Conservation (phyloP, 2,329 filamentous ascomycete genomes). For the Salinomyces thailandicus region DNA sequence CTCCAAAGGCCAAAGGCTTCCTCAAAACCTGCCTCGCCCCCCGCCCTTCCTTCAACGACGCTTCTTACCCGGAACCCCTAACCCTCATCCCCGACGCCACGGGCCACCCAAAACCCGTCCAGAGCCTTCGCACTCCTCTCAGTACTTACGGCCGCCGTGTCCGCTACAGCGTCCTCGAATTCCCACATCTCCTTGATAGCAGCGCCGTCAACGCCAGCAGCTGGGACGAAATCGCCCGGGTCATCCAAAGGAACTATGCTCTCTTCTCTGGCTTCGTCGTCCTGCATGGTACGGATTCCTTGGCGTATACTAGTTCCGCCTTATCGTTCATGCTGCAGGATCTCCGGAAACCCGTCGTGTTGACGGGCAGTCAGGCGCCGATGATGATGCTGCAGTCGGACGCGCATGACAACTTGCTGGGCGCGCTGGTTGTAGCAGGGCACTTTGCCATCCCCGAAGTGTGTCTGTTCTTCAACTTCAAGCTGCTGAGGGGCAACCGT, state of each 20-base stretch:
- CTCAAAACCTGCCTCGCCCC: slow-evolving; percentile 72
- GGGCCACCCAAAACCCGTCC: background rate
- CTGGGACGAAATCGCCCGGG: slow-evolving; percentile 72
- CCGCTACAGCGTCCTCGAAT: slow-evolving; percentile 75
- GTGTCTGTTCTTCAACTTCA: slow-evolving; percentile 87
- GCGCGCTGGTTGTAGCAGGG: slow-evolving; percentile 78
- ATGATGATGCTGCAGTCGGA: slow-evolving; percentile 88
- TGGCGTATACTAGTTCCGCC: slow-evolving; percentile 74
- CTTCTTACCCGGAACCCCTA: slow-evolving; percentile 30
- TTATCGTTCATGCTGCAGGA: slow-evolving; percentile 80
- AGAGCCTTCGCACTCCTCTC: slow-evolving; percentile 66
- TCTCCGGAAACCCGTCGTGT: slow-evolving; percentile 78
- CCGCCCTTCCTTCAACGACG: slow-evolving; percentile 76
- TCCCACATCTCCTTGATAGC: slow-evolving; percentile 74
- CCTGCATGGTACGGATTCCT: slow-evolving; percentile 55
- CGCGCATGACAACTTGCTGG: slow-evolving; percentile 80
- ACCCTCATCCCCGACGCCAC: slow-evolving; percentile 5
- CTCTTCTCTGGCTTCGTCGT: slow-evolving; percentile 62
- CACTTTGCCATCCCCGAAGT: slow-evolving; percentile 92
- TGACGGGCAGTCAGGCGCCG: slow-evolving; percentile 61
- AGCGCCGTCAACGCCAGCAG: slow-evolving; percentile 79
- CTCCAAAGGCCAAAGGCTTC: slow-evolving; percentile 48
- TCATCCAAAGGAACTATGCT: slow-evolving; percentile 76
- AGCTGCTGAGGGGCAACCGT: slow-evolving; percentile 77
- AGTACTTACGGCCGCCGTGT: slow-evolving; percentile 73